Percentiles rank a stretch among this genome's conserved stretches.
Conservation (phyloP, 1,139 yeast species). For the Kurtzmaniella natalensis region DNA sequence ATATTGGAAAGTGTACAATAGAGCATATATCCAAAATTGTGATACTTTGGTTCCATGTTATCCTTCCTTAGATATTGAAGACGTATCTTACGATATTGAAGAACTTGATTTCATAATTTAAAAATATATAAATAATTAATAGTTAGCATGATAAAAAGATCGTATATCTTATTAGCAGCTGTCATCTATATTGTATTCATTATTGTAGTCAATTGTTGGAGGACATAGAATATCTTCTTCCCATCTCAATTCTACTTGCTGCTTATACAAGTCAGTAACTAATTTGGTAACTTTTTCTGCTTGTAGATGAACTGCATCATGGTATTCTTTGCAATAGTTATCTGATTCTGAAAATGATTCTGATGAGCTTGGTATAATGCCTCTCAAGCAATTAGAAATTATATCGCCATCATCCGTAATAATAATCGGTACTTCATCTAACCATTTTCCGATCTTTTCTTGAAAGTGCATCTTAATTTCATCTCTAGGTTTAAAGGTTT, state of each 20-base stretch:
- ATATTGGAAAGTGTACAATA: constrained; percentile 82
- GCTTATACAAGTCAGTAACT: constrained; percentile 35
- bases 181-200: too few relatives aligned
- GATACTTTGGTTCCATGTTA: constrained; percentile 82
- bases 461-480: constrained; percentile 54
- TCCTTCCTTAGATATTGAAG: constrained; percentile 50
- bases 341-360: constrained; percentile 13
- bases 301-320: constrained; percentile 33
- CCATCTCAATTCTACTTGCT: constrained; percentile 21
- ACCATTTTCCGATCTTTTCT: constrained; percentile 65
- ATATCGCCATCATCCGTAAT: constrained; percentile 11
- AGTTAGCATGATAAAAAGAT: too few relatives aligned
- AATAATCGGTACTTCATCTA: constrained; percentile 47
- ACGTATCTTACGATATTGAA: constrained; percentile 21
- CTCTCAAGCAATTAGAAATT: constrained; percentile 39
- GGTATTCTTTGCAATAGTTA: constrained; percentile 13
- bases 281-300: constrained; percentile 47
- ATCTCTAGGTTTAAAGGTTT: constrained; percentile 54
- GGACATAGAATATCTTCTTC: background rate
- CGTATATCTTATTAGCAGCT: too few relatives aligned
- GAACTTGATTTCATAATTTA: constrained; percentile 36
- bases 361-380: constrained; percentile 26
- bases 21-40: constrained; percentile 67
- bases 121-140: constrained; percentile 8
- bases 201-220: too few relatives aligned